These are phyloP conservation scores for Zygoascus ofunaensis DNA, from an alignment of 805 yeast genomes.

Conservation along the genomic window DNA sequence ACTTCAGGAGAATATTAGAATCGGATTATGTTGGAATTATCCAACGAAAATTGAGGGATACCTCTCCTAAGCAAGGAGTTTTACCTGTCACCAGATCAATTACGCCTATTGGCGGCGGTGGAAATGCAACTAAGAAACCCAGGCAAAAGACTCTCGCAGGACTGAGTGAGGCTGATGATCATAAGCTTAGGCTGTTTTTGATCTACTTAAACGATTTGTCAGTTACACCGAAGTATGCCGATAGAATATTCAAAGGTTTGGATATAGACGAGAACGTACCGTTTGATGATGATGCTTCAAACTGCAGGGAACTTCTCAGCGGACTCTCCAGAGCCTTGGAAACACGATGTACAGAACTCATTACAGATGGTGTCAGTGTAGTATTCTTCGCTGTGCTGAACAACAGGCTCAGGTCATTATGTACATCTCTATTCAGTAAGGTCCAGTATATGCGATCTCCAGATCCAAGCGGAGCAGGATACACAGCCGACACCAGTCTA, in stretches of 20 bases:
- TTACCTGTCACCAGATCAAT: conserved; percentile 11
- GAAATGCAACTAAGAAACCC: neutral
- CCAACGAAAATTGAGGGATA: conserved; percentile 37
- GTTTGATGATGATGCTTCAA: conserved; percentile 20
- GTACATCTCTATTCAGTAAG: conserved; percentile 33
- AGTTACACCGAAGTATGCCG: conserved; percentile 49
- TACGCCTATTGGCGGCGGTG: conserved; percentile 10
- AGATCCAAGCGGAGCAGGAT: conserved; percentile 12
- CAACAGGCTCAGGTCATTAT: conserved; percentile 28
- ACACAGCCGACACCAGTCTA: conserved; percentile 15
- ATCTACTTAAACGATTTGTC: conserved; percentile 66
- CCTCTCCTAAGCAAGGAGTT: conserved; percentile 31
- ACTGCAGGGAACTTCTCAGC: conserved; percentile 14
- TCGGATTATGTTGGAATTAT: conserved; percentile 54
- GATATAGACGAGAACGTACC: conserved; percentile 21
- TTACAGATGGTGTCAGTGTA: conserved; percentile 36
- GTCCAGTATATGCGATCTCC: conserved; percentile 31
- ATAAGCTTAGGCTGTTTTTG: conserved; percentile 48
- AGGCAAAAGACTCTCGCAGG: conserved; percentile 13
- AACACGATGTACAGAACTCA: conserved; percentile 31
- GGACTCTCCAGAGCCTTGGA: conserved; percentile 25
- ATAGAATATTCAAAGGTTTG: conserved; percentile 41
- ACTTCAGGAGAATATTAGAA: conserved; percentile 51
- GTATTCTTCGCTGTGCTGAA: conserved; percentile 34
- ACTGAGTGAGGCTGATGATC: conserved; percentile 29